Base-by-base conservation (phyloP, 2,329 filamentous ascomycete genomes). In the Aspergillus puulaauensis region DNA sequence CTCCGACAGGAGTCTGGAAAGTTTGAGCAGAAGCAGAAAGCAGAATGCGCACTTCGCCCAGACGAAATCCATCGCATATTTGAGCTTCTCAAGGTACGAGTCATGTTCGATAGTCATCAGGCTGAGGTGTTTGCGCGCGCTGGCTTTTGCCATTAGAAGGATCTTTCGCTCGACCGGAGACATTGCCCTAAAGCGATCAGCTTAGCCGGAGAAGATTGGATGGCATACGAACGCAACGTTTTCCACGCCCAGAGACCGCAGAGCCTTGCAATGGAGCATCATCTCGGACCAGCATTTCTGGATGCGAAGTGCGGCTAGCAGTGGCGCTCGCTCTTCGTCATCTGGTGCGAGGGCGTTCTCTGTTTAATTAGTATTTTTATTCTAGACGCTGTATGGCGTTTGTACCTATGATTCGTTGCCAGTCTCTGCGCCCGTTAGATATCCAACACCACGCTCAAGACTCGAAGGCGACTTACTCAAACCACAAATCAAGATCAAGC, bases 11-110 rank as follows among this genome's bases (percentile, higher is more conserved):
- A 84, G 72, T 0, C 80, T 76, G 0, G 80, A 78, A 3, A 84
- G 71, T 56, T 82, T 83, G 2, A 85, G 75, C 1, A 84, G 75
- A 1, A 85, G 72, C 2, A 84, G 69, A 45, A 84, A 81, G n/a
- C 80, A 83, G 59, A 84, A 84, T 0, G 82, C 81, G 51, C 80
- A 82, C 65, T 85, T 85, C 0, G 82, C 82, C 82, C 82, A 84
- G 19, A 84, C 82, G 58, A 84, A 84, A 54, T 84, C 81, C 76
- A 83, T 82, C 0, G 82, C 81, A 61, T 80, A 84, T 31, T 76
- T 77, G 35, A 84, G 76, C 15, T 79, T 80, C 14, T 73, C 76
- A 8, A 84, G 75, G 61, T 85, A 85, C 2, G 72, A 65, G 14
- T 75, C 68, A 45, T 78, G 74, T 47, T 79, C 72, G n/a, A 70